Conservation (phyloP, 805 yeast species). For the Teunomyces aglyptinius region DNA sequence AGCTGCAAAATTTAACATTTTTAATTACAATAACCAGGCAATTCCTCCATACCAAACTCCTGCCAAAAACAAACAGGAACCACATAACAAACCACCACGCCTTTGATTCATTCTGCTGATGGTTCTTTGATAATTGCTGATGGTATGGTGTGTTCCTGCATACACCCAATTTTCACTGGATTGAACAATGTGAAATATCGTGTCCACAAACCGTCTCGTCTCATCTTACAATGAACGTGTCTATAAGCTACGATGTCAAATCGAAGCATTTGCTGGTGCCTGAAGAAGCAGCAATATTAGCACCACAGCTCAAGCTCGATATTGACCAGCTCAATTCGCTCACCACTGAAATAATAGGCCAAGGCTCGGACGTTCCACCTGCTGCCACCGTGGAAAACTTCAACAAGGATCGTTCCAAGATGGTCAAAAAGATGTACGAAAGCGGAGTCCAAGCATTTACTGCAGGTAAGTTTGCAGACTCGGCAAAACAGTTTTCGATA, state of each 20-base stretch:
- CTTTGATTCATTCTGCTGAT: no score
- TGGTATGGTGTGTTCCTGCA: no score
- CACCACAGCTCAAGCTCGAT: constrained; percentile 38
- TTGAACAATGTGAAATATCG: neutral
- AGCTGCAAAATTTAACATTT: no score
- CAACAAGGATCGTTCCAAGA: constrained; percentile 53
- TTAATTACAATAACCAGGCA: no score
- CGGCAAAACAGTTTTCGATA: constrained; percentile 59
- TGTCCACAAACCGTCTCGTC: neutral
- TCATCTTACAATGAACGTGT: constrained; percentile 16
- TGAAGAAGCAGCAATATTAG: constrained; percentile 13
- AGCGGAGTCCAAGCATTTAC: constrained; percentile 60
- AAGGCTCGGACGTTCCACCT: constrained; percentile 51
- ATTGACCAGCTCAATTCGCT: constrained; percentile 41
- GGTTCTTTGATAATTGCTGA: no score
- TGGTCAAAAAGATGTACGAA: constrained; percentile 65
- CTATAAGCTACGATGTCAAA: constrained; percentile 27
- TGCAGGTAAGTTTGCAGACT: constrained; percentile 53
- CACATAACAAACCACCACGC: no score
- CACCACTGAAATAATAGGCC: constrained; percentile 37
- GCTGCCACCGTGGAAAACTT: constrained; percentile 53
- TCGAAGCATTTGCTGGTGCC: constrained; percentile 24
- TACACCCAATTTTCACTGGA: neutral
- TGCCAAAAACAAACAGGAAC: no score
- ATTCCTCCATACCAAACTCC: no score